Evolutionary conservation across 805 yeast genomes (phyloP).

Genomic region (Ogataea allantospora): DNA sequence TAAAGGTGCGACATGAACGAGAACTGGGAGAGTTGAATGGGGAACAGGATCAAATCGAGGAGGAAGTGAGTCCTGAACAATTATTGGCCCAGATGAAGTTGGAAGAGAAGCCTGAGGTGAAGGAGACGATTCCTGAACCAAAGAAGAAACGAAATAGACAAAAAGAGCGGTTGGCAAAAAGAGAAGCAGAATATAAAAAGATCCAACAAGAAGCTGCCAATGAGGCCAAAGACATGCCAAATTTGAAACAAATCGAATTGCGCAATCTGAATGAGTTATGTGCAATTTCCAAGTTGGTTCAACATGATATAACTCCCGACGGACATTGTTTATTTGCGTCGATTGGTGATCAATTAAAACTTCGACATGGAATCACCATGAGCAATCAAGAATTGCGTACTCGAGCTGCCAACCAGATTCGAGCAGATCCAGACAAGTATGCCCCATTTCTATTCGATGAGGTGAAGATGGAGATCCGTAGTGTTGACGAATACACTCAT

Average conservation of each 20-base stretch:
- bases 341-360: conserved; percentile 68
- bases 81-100: conserved; percentile 59
- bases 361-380: conserved; percentile 44
- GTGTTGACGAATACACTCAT: conserved; percentile 64
- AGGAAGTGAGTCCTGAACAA: conserved; percentile 63
- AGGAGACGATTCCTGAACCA: conserved; percentile 8
- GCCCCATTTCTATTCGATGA: conserved; percentile 85
- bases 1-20: conserved; percentile 51
- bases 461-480: conserved; percentile 57
- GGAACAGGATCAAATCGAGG: conserved; percentile 20
- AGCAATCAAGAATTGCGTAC: conserved; percentile 57
- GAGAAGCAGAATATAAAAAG: conserved; percentile 66
- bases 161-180: conserved; percentile 74
- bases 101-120: conserved; percentile 26
- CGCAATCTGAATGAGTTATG: conserved; percentile 61
- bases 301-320: conserved; percentile 79
- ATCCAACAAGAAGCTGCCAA: conserved; percentile 63
- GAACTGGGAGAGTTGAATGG: conserved; percentile 42
- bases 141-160: conserved; percentile 70
- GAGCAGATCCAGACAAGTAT: conserved; percentile 63
- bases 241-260: conserved; percentile 68
- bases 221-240: conserved; percentile 68
- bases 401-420: conserved; percentile 65
- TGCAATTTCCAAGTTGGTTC: conserved; percentile 43
- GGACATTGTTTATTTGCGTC: conserved; percentile 94